A percentile compares a stretch with the other conserved stretches of the same genome.
Evolutionary conservation across 108 stramenopile genomes (phyloP).

Genomic region (Epithemia pelagica): DNA sequence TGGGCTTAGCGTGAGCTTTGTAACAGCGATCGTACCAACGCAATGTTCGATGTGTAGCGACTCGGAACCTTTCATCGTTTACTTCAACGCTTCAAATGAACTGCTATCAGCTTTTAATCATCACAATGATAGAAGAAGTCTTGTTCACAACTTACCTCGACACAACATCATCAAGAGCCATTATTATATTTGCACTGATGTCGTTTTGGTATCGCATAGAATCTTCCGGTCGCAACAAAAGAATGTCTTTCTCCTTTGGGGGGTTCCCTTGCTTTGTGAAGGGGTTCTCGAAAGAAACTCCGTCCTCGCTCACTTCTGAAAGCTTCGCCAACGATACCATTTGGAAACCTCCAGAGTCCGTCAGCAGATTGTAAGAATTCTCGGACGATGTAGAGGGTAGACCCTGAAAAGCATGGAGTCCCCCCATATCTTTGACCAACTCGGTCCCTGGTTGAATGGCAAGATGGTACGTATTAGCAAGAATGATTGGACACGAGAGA

Average conservation of each 20-base stretch:
- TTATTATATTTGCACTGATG: conserved; percentile 96
- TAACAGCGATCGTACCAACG: conserved; percentile 97
- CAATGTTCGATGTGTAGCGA: conserved; percentile 87
- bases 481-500: conserved; percentile 77
- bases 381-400: not conserved
- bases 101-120: too few relatives aligned
- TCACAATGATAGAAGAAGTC: too few relatives aligned
- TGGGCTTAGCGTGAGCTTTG: conserved; percentile 58
- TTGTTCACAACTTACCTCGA: conserved; percentile 8
- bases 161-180: conserved; percentile 98
- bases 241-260: conserved; percentile 13
- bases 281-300: conserved; percentile 91
- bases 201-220: conserved; percentile 88
- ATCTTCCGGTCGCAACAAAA: conserved; percentile 94
- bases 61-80: conserved; percentile 67
- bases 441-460: conserved; percentile 91
- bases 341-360: conserved; percentile 98
- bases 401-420: conserved; percentile 90
- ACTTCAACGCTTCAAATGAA: conserved; percentile 44
- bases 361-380: conserved; percentile 57
- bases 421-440: conserved; percentile 61
- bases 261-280: conserved; percentile 14
- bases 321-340: conserved; percentile 94
- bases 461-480: conserved; percentile 97
- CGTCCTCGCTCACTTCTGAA: conserved; percentile 93